phyloP scores from a whole-genome alignment of 768 basidiomycete genomes.

The Dioszegia aurantiaca region DNA sequence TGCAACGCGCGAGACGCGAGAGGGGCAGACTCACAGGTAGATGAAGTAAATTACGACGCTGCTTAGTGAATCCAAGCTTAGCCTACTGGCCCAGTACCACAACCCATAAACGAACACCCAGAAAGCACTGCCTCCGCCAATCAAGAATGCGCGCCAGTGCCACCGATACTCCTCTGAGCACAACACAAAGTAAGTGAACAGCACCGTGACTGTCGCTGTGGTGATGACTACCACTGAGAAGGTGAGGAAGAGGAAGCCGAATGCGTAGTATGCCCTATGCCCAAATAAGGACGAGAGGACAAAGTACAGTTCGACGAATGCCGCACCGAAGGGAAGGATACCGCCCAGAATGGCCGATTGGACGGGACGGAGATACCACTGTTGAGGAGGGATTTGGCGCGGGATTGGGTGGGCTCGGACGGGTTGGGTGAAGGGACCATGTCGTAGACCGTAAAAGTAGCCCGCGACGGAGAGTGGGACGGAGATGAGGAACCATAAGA shows the following conservation, averaged over 20 bases:
- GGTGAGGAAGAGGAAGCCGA: conserved; percentile 88
- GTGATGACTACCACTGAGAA: conserved; percentile 78
- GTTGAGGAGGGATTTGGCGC: conserved; percentile 86
- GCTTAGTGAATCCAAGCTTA: conserved; percentile 78
- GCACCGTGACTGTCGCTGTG: conserved; percentile 83
- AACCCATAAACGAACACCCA: conserved; percentile 87
- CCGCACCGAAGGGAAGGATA: conserved; percentile 89
- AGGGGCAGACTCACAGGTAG: conserved; percentile 65
- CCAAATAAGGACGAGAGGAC: conserved; percentile 88
- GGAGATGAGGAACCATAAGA: conserved; percentile 91
- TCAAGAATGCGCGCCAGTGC: conserved; percentile 94
- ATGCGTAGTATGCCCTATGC: conserved; percentile 69
- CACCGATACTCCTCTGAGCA: conserved; percentile 97
- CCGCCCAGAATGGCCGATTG: conserved; percentile 78
- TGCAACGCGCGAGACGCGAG: no score
- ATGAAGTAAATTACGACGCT: conserved; percentile 83
- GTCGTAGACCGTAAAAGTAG: conserved; percentile 77
- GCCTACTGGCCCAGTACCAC: conserved; percentile 66
- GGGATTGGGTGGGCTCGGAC: conserved; percentile 90
- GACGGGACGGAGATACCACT: conserved; percentile 79
- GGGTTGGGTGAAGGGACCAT: conserved; percentile 79
- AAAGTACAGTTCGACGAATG: conserved; percentile 92
- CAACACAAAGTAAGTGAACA: conserved; percentile 67
- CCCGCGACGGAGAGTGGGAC: conserved; percentile 83
- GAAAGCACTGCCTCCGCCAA: conserved; percentile 85